Percentiles rank a stretch among this genome's conserved stretches.
Conservation (phyloP, 2,329 filamentous ascomycete genomes). For the Trichophaea hybrida region DNA sequence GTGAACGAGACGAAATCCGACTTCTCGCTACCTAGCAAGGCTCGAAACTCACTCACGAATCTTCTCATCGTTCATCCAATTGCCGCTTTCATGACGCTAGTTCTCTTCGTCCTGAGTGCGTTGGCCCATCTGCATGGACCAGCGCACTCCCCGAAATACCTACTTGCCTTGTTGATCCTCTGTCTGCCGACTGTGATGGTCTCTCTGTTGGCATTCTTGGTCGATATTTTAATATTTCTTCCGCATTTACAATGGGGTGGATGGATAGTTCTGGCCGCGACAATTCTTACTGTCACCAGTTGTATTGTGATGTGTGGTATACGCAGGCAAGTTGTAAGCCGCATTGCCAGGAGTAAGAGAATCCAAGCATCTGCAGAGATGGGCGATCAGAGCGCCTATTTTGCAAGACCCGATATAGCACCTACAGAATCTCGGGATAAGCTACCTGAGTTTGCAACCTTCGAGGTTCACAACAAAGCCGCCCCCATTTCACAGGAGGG, state of each 20-base stretch:
- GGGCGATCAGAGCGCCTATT: constrained; percentile 88
- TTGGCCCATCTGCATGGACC: constrained; percentile 76
- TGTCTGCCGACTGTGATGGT: constrained; percentile 72
- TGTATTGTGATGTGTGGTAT: constrained; percentile 85
- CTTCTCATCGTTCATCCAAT: constrained; percentile 89
- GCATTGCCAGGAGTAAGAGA: constrained; percentile 82
- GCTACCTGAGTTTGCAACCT: constrained; percentile 27
- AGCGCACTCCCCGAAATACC: constrained; percentile 77
- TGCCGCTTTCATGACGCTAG: constrained; percentile 68
- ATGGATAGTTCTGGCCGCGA: constrained; percentile 81
- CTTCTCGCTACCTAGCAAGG: constrained; percentile 50
- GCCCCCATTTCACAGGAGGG: constrained; percentile 16
- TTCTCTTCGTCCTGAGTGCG: constrained; percentile 67
- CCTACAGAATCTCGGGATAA: constrained; percentile 13
- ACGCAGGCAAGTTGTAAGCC: constrained; percentile 77
- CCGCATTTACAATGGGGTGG: constrained; percentile 89
- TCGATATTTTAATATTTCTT: constrained; percentile 88
- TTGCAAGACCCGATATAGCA: constrained; percentile 33
- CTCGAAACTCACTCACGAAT: constrained; percentile 58
- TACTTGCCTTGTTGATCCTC: constrained; percentile 72
- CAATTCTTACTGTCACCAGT: constrained; percentile 67
- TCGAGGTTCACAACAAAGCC: constrained; percentile 23
- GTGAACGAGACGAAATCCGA: constrained; percentile 30
- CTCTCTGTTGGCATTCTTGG: constrained; percentile 72
- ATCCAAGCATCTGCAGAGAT: constrained; percentile 93